Percentiles rank a stretch among this genome's conserved stretches.
Conservation (phyloP, 306 rosid species). For the Castanospermum australe region DNA sequence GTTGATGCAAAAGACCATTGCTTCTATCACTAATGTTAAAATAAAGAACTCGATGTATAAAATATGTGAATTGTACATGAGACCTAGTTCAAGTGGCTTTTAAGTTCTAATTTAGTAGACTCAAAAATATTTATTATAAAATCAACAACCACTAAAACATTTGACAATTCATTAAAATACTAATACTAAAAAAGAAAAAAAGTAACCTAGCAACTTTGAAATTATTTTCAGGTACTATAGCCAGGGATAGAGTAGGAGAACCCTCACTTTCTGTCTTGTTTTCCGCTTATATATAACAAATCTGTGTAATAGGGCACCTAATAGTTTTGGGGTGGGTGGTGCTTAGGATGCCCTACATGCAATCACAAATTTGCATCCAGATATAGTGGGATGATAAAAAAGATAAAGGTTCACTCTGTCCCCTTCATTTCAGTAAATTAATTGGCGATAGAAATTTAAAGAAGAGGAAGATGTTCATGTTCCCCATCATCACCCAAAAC, state of each 20-base stretch:
- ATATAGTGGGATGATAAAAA: background rate
- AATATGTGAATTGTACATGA: no score
- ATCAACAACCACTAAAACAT: no score
- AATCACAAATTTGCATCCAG: background rate
- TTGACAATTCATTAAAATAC: no score
- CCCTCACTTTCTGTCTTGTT: no score
- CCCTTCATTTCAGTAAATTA: background rate
- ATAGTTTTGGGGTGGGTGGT: background rate
- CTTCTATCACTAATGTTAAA: background rate
- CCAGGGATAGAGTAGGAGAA: no score
- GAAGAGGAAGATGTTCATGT: background rate
- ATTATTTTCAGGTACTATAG: no score
- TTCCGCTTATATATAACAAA: background rate
- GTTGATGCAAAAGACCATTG: background rate
- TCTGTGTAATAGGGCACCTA: background rate
- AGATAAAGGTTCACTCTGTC: background rate
- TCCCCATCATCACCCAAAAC: background rate
- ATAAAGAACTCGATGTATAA: background rate
- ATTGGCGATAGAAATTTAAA: constrained; percentile 10
- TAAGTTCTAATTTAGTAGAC: no score
- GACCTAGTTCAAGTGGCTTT: no score
- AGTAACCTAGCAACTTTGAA: no score
- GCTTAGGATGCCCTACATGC: background rate
- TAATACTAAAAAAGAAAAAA: no score
- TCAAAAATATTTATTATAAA: no score